phyloP scores from a whole-genome alignment of 2,329 filamentous ascomycete genomes.

The Cordyceps farinosa region DNA sequence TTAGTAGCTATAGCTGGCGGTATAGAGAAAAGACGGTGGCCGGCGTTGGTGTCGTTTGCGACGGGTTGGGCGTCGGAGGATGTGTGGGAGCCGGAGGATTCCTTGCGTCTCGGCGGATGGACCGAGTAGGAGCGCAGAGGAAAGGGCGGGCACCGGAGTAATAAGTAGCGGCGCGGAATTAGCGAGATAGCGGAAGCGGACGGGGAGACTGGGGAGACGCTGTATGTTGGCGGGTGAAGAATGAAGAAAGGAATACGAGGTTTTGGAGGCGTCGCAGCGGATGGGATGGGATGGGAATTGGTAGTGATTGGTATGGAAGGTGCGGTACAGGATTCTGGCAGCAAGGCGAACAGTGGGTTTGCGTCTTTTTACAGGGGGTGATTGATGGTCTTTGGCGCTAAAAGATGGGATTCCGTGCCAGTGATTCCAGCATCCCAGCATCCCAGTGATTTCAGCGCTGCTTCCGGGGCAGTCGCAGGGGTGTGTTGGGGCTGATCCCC shows the following conservation, averaged over 20 bases:
- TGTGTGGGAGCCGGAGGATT: not conserved
- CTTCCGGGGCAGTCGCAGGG: not conserved
- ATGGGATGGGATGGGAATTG: not conserved
- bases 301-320: not conserved
- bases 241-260: conserved; percentile 9
- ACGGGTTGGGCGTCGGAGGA: not conserved
- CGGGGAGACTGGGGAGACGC: not conserved
- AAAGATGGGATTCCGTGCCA: no score
- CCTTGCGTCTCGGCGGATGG: not conserved
- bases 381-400: not conserved
- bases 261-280: not conserved
- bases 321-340: not conserved
- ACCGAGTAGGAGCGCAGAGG: not conserved
- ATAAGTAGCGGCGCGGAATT: conserved; percentile 6
- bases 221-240: not conserved
- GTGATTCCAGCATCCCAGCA: no score
- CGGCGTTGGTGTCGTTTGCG: not conserved
- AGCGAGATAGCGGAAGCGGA: not conserved
- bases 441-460: not conserved
- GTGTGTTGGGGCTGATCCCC: no score
- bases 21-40: not conserved
- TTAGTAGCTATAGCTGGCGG: not conserved
- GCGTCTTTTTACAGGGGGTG: no score
- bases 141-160: not conserved
- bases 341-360: no score